Evolutionary conservation across 805 yeast genomes (phyloP), one percentile per base, ranked within the genome.

Genomic region (Yamadazyma akitaensis): DNA sequence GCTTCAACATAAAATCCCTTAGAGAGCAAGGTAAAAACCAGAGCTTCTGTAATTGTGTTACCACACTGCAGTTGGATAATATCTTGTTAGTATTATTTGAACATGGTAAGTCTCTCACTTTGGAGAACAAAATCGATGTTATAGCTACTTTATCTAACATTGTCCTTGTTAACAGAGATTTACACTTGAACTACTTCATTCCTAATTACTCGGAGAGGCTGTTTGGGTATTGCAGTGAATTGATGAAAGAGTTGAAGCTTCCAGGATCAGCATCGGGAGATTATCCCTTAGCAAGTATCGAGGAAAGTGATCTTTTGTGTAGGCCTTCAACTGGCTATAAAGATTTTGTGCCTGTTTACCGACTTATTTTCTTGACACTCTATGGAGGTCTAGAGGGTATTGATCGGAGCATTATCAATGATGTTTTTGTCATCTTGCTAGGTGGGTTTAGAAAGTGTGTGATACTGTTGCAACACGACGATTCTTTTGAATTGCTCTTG

Each of bases 91-190:
- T 49, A 13, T 35, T 51, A 16, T 53, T 43, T 25, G 28, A 40
- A 4, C 24, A 41, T 24, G 31, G 17, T 14, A 13, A 17, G 9
- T 9, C 17, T 2, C 11, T 35, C 8, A n/a, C 21, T 4, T 32
- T 40, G 16, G 31, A 34, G 10, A 37, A 47, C 16, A 47, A 42
- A 33, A 32, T 47, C 9, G 48, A 43, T 31, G 28, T 48, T 4
- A 36, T 42, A 52, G 67, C 68, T 11, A 53, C 59, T 12, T 49
- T 64, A 3, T 54, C 62, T 35, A 64, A 64, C 47, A 57, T 64
- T 10, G 44, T 63, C 7, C 51, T 63, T 14, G 50, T 61, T 16
- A 64, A 64, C 42, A 43, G 63, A 12, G 37, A 43, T 11, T 43
- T 64, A 2, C 63, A 61, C 40, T 14, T 42, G 10, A 11, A 24